These are phyloP conservation scores for Paecilomyces dactylethromorphus DNA, from an alignment of 2,329 filamentous ascomycete genomes.

Conservation along the genomic window DNA sequence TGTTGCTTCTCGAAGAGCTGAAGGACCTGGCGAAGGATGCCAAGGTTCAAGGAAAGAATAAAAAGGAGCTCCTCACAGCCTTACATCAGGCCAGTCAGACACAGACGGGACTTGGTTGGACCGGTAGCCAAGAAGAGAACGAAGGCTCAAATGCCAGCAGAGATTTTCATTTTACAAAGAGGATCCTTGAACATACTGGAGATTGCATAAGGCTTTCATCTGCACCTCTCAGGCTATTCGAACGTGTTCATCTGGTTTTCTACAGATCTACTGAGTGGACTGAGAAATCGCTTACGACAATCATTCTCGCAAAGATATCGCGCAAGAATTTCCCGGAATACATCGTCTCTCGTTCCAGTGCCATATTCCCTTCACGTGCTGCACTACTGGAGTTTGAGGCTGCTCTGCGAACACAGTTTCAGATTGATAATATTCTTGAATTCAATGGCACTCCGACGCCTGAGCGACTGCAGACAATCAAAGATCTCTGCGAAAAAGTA, in stretches of 20 bases:
- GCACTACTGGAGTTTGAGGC: constrained; percentile 84
- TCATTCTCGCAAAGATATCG: constrained; percentile 87
- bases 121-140: constrained; percentile 42
- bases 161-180: constrained; percentile 67
- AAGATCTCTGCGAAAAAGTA: constrained; percentile 66
- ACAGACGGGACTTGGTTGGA: constrained; percentile 68
- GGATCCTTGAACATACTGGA: constrained; percentile 70
- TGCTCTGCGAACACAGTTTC: constrained; percentile 72
- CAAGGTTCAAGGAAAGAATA: constrained; percentile 82
- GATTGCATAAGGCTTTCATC: constrained; percentile 77
- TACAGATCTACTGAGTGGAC: constrained; percentile 96
- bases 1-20: constrained; percentile 82
- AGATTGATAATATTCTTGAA: constrained; percentile 76
- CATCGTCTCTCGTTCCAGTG: constrained; percentile 80
- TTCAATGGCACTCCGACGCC: constrained; percentile 65
- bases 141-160: constrained; percentile 49
- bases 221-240: constrained; percentile 71
- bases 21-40: constrained; percentile 78
- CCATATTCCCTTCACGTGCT: constrained; percentile 73
- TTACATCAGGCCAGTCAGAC: constrained; percentile 66
- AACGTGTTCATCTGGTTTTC: constrained; percentile 90
- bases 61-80: constrained; percentile 69
- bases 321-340: constrained; percentile 83
- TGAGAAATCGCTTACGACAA: constrained; percentile 89
- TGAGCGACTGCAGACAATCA: constrained; percentile 59